Evolutionary conservation across 139 green algal species (phyloP).

Genomic region (Edaphochlamys debaryana): DNA sequence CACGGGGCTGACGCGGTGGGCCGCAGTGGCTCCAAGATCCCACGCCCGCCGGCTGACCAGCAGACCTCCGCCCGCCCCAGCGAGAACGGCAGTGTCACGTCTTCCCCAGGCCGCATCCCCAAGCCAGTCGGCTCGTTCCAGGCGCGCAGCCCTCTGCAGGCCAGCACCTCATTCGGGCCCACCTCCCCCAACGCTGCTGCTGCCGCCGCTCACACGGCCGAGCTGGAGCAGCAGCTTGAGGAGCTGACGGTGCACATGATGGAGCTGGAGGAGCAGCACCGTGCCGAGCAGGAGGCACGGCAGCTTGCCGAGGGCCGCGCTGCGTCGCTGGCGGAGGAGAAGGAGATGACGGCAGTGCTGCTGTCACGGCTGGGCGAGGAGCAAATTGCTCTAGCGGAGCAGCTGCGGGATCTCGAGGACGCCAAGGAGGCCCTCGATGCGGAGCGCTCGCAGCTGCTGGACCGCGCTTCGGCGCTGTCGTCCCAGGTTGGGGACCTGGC

Average conservation of each 20-base stretch:
- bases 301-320: not conserved
- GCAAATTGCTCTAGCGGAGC: slow-evolving; percentile 6
- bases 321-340: not conserved
- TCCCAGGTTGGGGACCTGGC: not conserved
- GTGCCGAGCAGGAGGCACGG: not conserved
- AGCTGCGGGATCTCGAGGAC: not conserved
- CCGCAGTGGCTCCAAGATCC: not conserved
- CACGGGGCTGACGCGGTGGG: too few species aligned
- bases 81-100: not conserved
- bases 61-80: not conserved
- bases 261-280: not conserved
- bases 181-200: too few species aligned
- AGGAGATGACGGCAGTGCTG: not conserved
- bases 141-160: too few species aligned
- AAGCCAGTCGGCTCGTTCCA: too few species aligned
- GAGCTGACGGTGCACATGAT: not conserved
- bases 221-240: not conserved
- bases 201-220: too few species aligned
- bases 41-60: not conserved
- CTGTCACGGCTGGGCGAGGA: slow-evolving; percentile 2
- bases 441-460: not conserved
- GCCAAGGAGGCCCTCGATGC: slow-evolving; percentile 9
- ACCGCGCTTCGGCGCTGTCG: not conserved
- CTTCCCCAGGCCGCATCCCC: not conserved
- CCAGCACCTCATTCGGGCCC: too few species aligned